Percentiles rank a stretch among this genome's conserved stretches.
Conservation (phyloP, 495 filamentous ascomycete species). For the Hyaloscypha variabilis region DNA sequence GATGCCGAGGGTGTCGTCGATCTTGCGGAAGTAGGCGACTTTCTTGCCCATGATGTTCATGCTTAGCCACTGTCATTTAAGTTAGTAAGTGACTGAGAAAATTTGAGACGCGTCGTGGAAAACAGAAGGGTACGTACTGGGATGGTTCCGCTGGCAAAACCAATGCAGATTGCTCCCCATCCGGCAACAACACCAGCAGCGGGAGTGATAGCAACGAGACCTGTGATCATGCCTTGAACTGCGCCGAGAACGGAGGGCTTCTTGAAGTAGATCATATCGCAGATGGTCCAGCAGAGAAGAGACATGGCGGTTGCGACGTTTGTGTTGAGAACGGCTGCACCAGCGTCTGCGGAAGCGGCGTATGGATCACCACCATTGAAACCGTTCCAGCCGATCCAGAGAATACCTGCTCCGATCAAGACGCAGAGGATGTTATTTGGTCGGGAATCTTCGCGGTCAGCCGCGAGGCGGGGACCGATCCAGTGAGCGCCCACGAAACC, state of each 20-base stretch:
- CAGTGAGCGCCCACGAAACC: slow-evolving; percentile 57
- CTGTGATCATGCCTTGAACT: slow-evolving; percentile 56
- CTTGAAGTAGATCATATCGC: slow-evolving; percentile 51
- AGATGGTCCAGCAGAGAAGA: slow-evolving; percentile 50
- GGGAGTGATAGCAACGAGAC: slow-evolving; percentile 58
- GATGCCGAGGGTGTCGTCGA: slow-evolving; percentile 55
- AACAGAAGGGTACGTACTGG: slow-evolving; percentile 28
- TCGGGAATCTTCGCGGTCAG: slow-evolving; percentile 50
- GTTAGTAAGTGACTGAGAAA: background rate
- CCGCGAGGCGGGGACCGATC: slow-evolving; percentile 52
- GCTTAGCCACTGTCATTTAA: slow-evolving; percentile 41
- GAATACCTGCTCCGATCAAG: slow-evolving; percentile 54
- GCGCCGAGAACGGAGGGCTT: slow-evolving; percentile 56
- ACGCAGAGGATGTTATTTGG: slow-evolving; percentile 56
- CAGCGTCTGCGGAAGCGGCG: slow-evolving; percentile 55
- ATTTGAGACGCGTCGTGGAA: background rate
- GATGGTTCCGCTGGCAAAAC: slow-evolving; percentile 50
- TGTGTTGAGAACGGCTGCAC: slow-evolving; percentile 59
- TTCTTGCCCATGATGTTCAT: slow-evolving; percentile 57
- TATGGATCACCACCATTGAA: slow-evolving; percentile 64
- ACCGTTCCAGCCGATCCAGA: slow-evolving; percentile 62
- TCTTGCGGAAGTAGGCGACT: slow-evolving; percentile 44
- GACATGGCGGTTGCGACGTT: slow-evolving; percentile 57
- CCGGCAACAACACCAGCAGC: slow-evolving; percentile 58
- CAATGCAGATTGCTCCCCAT: slow-evolving; percentile 57